Evolutionary conservation across 148 eudicot species (phyloP).

Genomic region (Amaranthus palmeri): DNA sequence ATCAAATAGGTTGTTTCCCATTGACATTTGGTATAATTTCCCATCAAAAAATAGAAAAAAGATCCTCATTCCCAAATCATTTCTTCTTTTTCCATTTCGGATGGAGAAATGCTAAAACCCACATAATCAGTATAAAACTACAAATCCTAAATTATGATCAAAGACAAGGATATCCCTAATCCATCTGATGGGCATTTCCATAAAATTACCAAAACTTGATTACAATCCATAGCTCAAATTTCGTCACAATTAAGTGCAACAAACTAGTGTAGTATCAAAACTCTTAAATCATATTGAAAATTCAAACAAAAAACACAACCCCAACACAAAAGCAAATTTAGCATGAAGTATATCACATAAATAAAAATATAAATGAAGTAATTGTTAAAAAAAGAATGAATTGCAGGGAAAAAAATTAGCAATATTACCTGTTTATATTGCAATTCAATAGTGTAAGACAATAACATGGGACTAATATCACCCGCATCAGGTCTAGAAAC

Average conservation of each 20-base stretch:
- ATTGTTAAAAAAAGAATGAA: background rate
- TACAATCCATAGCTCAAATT: background rate
- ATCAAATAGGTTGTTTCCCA: too few relatives aligned
- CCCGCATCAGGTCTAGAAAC: slow-evolving; percentile 90
- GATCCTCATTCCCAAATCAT: background rate
- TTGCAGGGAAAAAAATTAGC: background rate
- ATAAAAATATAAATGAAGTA: background rate
- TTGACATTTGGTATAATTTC: too few relatives aligned
- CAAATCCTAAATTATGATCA: background rate
- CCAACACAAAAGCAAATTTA: background rate
- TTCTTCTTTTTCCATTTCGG: background rate
- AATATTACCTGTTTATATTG: slow-evolving; percentile 65
- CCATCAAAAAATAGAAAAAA: background rate
- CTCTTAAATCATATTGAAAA: background rate
- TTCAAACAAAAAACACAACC: background rate
- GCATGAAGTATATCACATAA: background rate
- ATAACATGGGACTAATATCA: slow-evolving; percentile 80
- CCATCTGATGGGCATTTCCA: background rate
- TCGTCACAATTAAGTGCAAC: background rate
- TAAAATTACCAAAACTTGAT: background rate
- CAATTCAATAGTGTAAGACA: slow-evolving; percentile 73
- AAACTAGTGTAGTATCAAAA: background rate
- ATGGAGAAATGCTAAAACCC: background rate
- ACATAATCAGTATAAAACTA: too few relatives aligned
- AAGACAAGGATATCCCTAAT: background rate